A percentile compares a stretch with the other conserved stretches of the same genome.
These are phyloP conservation scores for Diaporthe sp. DNA, from an alignment of 2,329 filamentous ascomycete species.

Conservation along the genomic window DNA sequence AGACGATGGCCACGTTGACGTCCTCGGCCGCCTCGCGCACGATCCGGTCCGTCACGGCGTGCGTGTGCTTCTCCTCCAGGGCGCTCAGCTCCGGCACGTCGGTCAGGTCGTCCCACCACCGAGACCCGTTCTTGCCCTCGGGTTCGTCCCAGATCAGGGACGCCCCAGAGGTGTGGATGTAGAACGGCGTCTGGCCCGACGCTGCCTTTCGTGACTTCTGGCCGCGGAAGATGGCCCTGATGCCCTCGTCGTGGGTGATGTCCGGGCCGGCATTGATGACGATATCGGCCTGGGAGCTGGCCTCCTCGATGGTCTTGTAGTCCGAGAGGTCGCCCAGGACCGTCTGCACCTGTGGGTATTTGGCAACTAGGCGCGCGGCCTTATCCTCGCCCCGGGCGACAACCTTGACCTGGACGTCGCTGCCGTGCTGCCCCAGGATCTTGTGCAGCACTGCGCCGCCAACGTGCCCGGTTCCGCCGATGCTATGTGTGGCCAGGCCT, in stretches of 20 bases:
- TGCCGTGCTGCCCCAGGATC: conserved; percentile 29
- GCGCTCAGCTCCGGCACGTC: conserved; percentile 33
- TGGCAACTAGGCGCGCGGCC: conserved; percentile 28
- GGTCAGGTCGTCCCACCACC: conserved; percentile 37
- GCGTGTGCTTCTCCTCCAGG: conserved; percentile 34
- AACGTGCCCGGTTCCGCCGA: conserved; percentile 41
- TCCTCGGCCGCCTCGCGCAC: conserved; percentile 31
- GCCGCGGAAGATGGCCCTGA: conserved; percentile 31
- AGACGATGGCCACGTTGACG: conserved; percentile 38
- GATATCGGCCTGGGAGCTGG: conserved; percentile 35
- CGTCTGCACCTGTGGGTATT: conserved; percentile 33
- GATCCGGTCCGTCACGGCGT: conserved; percentile 36
- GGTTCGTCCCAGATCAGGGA: conserved; percentile 37
- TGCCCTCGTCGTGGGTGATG: conserved; percentile 35
- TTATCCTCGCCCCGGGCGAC: conserved; percentile 34
- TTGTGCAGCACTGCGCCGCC: conserved; percentile 38
- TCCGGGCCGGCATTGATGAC: conserved; percentile 38
- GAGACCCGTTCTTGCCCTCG: conserved; percentile 24
- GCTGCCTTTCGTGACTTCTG: conserved; percentile 15
- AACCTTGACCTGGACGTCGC: conserved; percentile 29
- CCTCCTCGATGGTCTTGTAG: conserved; percentile 24
- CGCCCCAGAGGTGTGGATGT: conserved; percentile 38
- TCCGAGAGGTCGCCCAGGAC: conserved; percentile 31
- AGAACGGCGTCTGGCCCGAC: conserved; percentile 23
- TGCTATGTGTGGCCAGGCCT: conserved; percentile 39